These are phyloP conservation scores for Achlya hypogyna DNA, from an alignment of 352 stramenopile genomes.

Conservation along the genomic window DNA sequence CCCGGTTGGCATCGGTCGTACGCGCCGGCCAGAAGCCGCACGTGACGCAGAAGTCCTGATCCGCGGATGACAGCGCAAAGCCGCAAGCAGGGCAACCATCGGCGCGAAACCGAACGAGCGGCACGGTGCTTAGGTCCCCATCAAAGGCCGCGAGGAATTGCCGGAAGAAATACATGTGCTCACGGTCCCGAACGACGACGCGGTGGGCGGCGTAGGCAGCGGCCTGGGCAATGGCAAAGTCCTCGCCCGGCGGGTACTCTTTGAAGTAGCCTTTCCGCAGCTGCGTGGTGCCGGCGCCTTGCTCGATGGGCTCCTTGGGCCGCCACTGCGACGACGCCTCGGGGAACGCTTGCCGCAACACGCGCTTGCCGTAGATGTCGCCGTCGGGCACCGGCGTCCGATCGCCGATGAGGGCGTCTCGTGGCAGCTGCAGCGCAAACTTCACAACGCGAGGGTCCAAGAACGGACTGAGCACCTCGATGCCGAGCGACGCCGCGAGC, in stretches of 20 bases:
- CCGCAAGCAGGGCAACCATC: constrained; percentile 33
- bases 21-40: constrained; percentile 53
- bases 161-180: constrained; percentile 65
- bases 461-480: constrained; percentile 71
- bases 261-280: constrained; percentile 61
- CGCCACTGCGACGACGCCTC: constrained; percentile 79
- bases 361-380: constrained; percentile 59
- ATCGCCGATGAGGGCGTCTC: constrained; percentile 54
- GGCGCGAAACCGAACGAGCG: constrained; percentile 9
- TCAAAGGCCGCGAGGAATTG: constrained; percentile 47
- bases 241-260: constrained; percentile 26
- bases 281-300: constrained; percentile 62
- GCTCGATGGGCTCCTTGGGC: constrained; percentile 81
- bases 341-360: constrained; percentile 78
- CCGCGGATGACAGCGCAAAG: constrained; percentile 37
- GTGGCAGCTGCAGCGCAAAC: constrained; percentile 53
- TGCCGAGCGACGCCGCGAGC: constrained; percentile 48
- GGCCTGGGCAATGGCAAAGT: constrained; percentile 34
- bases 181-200: constrained; percentile 53
- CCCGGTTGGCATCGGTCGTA: constrained; percentile 43
- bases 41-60: constrained; percentile 48
- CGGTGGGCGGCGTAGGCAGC: constrained; percentile 28
- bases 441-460: constrained; percentile 52
- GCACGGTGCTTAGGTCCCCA: constrained; percentile 36
- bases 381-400: constrained; percentile 44